Evolutionary conservation across 2,329 filamentous ascomycete genomes (phyloP).

Genomic region (Hypoxylon sp.): DNA sequence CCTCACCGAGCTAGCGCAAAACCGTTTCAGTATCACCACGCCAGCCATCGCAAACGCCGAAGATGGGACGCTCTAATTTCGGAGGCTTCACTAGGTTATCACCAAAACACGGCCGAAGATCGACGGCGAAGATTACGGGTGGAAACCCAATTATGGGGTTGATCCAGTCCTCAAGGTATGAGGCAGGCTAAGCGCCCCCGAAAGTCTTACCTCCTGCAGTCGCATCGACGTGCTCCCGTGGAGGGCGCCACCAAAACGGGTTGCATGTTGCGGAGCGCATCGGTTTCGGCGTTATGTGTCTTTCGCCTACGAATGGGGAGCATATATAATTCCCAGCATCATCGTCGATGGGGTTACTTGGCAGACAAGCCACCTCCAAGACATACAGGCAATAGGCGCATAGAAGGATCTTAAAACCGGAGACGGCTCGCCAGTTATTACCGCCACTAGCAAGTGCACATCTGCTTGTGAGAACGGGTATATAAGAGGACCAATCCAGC

Average conservation of each 20-base stretch:
- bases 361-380: conserved; percentile 7
- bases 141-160: not conserved
- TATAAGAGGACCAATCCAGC: not conserved
- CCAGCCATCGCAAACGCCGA: conserved; percentile 14
- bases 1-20: not conserved
- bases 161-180: not conserved
- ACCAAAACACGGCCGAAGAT: not conserved
- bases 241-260: not conserved
- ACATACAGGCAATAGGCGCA: not conserved
- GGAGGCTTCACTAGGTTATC: not conserved
- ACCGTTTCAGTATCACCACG: not conserved
- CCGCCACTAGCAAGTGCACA: not conserved
- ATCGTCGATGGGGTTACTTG: not conserved
- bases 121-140: conserved; percentile 10
- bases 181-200: not conserved
- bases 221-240: not conserved
- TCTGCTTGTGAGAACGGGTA: not conserved
- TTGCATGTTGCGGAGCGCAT: not conserved
- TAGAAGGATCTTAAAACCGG: conserved; percentile 1
- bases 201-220: conserved; percentile 3
- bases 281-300: conserved; percentile 3
- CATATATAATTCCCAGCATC: conserved; percentile 16
- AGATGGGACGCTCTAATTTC: conserved; percentile 4
- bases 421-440: not conserved
- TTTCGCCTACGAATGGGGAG: not conserved